Conservation (phyloP, 2,329 filamentous ascomycete species). For the Sporothrix brasiliensis region DNA sequence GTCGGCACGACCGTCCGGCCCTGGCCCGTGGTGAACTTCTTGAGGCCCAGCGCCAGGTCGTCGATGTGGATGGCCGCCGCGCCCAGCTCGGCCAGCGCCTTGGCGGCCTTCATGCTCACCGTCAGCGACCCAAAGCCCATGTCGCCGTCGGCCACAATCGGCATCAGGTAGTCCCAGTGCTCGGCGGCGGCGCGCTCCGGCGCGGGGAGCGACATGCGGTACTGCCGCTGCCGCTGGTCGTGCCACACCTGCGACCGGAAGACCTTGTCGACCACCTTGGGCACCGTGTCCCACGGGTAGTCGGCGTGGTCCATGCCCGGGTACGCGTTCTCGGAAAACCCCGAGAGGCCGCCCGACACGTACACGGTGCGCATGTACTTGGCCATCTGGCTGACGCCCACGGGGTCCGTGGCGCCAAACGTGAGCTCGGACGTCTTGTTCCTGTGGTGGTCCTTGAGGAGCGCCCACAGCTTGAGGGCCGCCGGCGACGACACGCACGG, state of each 20-base stretch:
- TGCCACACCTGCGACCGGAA: conserved; percentile 48
- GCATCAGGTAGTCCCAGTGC: conserved; percentile 46
- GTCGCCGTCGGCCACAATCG: conserved; percentile 49
- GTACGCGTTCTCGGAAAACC: conserved; percentile 44
- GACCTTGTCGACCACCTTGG: conserved; percentile 47
- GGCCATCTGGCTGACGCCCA: conserved; percentile 44
- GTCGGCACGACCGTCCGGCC: conserved; percentile 48
- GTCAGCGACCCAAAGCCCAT: conserved; percentile 50
- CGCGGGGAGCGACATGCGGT: conserved; percentile 42
- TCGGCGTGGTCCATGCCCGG: conserved; percentile 49
- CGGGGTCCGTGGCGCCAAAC: conserved; percentile 46
- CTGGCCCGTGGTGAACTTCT: conserved; percentile 49
- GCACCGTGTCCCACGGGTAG: conserved; percentile 49
- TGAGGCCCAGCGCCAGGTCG: conserved; percentile 49
- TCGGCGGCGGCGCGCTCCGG: conserved; percentile 43
- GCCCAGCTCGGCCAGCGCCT: conserved; percentile 48
- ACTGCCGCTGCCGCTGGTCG: conserved; percentile 47
- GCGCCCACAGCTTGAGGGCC: conserved; percentile 44
- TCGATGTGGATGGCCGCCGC: conserved; percentile 51
- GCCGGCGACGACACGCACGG: conserved; percentile 18
- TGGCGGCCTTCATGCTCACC: conserved; percentile 47
- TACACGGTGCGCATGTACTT: conserved; percentile 47
- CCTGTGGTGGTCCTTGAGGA: conserved; percentile 42
- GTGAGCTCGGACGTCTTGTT: conserved; percentile 45
- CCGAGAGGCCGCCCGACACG: conserved; percentile 47